Evolutionary conservation across 129 eudicot species (phyloP).

Genomic region (Dittrichia graveolens): DNA sequence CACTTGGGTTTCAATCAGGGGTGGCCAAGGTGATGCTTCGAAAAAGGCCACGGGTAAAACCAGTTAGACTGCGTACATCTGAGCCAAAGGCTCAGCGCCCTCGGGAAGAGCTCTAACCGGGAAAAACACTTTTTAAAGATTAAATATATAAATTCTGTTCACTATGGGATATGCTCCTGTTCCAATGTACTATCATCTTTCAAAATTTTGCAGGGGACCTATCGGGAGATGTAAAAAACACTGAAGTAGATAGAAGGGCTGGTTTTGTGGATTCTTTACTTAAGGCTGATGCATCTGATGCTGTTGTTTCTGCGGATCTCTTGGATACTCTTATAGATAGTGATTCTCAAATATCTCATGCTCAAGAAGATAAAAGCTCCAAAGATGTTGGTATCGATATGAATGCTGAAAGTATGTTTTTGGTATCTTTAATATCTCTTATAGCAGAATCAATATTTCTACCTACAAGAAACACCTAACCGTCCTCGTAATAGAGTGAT

Average conservation of each 20-base stretch:
- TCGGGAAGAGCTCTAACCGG: too few relatives aligned
- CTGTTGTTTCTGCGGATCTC: constrained; percentile 34
- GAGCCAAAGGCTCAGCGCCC: too few relatives aligned
- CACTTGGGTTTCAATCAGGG: too few relatives aligned
- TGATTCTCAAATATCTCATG: constrained; percentile 42
- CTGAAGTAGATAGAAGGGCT: constrained; percentile 68
- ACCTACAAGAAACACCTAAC: constrained; percentile 2
- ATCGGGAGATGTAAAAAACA: constrained; percentile 46
- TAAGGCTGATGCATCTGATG: constrained; percentile 39
- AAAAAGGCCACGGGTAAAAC: too few relatives aligned
- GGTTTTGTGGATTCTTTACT: constrained; percentile 84
- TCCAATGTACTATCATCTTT: constrained; percentile 8
- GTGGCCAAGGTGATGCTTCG: too few relatives aligned
- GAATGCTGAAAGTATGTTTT: constrained; percentile 51
- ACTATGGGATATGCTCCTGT: not conserved
- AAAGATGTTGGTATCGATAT: constrained; percentile 33
- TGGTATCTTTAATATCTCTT: constrained; percentile 20
- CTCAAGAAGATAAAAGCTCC: constrained; percentile 29
- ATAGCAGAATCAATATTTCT: constrained; percentile 15
- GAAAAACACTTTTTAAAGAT: too few relatives aligned
- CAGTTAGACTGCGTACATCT: too few relatives aligned
- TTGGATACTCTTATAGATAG: constrained; percentile 35
- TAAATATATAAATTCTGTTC: not conserved
- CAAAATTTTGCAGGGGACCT: constrained; percentile 56
- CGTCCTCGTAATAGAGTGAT: constrained; percentile 16